A percentile compares a stretch with the other conserved stretches of the same genome.
Evolutionary conservation across 75 land plant genomes (phyloP).

Genomic region (Pseudotsuga menziesii): DNA sequence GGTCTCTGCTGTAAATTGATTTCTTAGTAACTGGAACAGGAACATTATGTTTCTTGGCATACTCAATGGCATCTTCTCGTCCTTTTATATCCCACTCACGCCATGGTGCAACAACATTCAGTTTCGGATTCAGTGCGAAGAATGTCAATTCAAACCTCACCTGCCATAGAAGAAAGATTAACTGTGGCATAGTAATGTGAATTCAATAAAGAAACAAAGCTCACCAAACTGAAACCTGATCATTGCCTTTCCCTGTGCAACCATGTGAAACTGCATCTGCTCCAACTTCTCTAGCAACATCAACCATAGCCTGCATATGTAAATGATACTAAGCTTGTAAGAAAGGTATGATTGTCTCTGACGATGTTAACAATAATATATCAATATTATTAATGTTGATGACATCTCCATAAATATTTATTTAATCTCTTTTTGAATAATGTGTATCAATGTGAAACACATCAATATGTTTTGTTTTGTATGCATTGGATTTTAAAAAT

Average conservation of each 20-base stretch:
- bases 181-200: neutral
- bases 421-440: neutral
- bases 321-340: neutral
- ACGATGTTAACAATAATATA: too few species aligned
- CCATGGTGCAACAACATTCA: conserved; percentile 97
- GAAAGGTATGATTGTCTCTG: neutral
- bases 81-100: conserved; percentile 98
- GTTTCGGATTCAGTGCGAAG: conserved; percentile 91
- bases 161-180: conserved; percentile 22
- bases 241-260: conserved; percentile 99
- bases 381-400: too few species aligned
- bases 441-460: neutral
- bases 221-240: conserved; percentile 54
- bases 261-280: conserved; percentile 99
- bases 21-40: conserved; percentile 98
- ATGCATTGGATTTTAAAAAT: too few species aligned
- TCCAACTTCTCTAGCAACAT: conserved; percentile 90
- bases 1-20: conserved; percentile 96
- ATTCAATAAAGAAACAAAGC: neutral
- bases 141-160: conserved; percentile 97
- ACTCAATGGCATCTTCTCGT: conserved; percentile 99
- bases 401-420: too few species aligned
- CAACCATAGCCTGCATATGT: conserved; percentile 91
- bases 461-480: too few species aligned
- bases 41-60: conserved; percentile 94